Base-by-base conservation (phyloP, 1,284 basidiomycete genomes). In the Cronartium quercuum region DNA sequence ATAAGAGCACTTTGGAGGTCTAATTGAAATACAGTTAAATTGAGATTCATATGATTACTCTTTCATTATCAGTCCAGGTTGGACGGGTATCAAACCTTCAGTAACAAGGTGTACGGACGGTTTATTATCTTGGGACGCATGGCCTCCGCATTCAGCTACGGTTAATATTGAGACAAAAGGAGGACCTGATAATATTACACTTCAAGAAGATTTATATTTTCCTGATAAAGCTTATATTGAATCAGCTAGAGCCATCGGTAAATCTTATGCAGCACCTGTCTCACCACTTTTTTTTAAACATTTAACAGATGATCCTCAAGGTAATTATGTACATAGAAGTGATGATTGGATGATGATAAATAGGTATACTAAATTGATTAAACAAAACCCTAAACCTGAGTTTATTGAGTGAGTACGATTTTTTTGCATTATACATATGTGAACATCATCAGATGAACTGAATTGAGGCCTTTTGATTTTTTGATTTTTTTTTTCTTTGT, bases 261-360 rank as follows among this genome's bases (percentile, higher is more conserved):
- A 73, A 66, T 38, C 69, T n/a, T 73, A 37, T 60, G 69, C 69
- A 9, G 61, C 69, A 37, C 63, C 69, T 21, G 55, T 73, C 6
- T 51, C 69, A 18, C 69, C 69, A 24, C 55, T 73, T 5, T 73
- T 73, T 38, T 73, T 40, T 34, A 73, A 73, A 37, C 69, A 73
- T 29, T 37, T 73, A 10, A 51, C 40, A 29, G 42, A 40, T n/a
- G 12, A 42, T 6, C 10, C 42, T 38, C 9, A 35, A 24, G 69
- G 58, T 34, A 73, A 73, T 58, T 66, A 57, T 10, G 37, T 73
- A 6, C 58, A 66, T 35, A 44, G 62, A 21, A 73, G 69, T 64
- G 63, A 73, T 58, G 69, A 73, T 42, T 73, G 69, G 69, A 58
- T 73, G 69, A 66, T 73, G 69, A 35, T 73, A 29, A 73, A 73